These are phyloP conservation scores for Crithidia expoeki DNA, from an alignment of 208 protist species.

Conservation along the genomic window DNA sequence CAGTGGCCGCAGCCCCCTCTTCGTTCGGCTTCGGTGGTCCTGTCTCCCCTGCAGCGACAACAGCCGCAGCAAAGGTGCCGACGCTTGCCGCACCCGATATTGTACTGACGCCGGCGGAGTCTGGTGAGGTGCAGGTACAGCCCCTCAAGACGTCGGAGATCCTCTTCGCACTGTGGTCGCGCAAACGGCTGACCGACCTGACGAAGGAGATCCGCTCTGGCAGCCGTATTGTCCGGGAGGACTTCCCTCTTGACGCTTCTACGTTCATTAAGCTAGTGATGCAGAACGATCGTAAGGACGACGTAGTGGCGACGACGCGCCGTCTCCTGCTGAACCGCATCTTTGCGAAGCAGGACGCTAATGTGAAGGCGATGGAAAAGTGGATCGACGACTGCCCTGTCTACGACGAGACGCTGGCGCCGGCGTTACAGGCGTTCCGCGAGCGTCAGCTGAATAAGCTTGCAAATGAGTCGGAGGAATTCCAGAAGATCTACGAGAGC, in stretches of 20 bases:
- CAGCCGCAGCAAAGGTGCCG: slow-evolving; percentile 6
- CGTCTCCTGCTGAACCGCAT: slow-evolving; percentile 68
- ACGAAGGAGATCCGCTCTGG: slow-evolving; percentile 71
- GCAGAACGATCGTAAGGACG: slow-evolving; percentile 88
- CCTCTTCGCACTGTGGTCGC: slow-evolving; percentile 82
- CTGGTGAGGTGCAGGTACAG: slow-evolving; percentile 31
- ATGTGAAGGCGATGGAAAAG: slow-evolving; percentile 57
- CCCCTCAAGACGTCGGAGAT: slow-evolving; percentile 71
- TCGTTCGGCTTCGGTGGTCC: slow-evolving; percentile 37
- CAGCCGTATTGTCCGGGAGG: slow-evolving; percentile 78
- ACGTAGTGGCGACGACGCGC: slow-evolving; percentile 47
- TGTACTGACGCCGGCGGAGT: slow-evolving; percentile 9
- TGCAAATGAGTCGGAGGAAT: slow-evolving; percentile 62
- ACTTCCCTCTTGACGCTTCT: slow-evolving; percentile 48
- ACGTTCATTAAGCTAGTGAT: slow-evolving; percentile 78
- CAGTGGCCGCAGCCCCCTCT: neutral
- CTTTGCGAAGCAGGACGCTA: slow-evolving; percentile 70
- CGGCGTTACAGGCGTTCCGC: slow-evolving; percentile 79
- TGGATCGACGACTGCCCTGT: slow-evolving; percentile 83
- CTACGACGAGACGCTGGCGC: slow-evolving; percentile 64
- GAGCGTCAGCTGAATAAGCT: slow-evolving; percentile 57
- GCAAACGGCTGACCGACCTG: slow-evolving; percentile 62
- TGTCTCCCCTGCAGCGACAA: slow-evolving; percentile 4
- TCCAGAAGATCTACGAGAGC: slow-evolving; percentile 49
- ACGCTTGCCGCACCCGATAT: neutral